Evolutionary conservation across 495 filamentous ascomycete species (phyloP), one percentile per base, ranked within the genome.

Genomic region (Penicillium mononematosum): DNA sequence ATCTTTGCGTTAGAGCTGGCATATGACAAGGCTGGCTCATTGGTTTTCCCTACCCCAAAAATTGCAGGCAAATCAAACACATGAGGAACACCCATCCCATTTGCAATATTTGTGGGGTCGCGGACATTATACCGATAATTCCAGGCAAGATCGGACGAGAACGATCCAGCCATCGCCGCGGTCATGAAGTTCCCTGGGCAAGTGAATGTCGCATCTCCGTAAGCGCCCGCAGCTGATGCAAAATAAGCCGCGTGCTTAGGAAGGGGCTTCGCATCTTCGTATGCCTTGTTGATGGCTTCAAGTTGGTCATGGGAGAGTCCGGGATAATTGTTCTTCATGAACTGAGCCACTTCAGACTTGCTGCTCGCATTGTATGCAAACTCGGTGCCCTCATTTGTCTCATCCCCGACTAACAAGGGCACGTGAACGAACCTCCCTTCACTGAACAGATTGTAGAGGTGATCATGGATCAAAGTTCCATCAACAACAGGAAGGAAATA

Each of bases 151-250:
- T 62, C 29, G 1, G 65, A 57, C 2, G 64, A 66, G 55, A 78
- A 64, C 2, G 69, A 66, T 5, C 66, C 65, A 20, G 74, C 76
- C 61, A 83, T 69, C 54, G 66, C 78, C 19, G 83, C 65, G 2
- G 67, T 56, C 53, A 74, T 68, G 14, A 58, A 48, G 27, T 68
- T 68, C 0, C 76, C 77, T 0, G 86, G 86, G 56, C 86, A 90
- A 61, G 75, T 84, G 65, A 90, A 89, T 2, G 83, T 79, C 55
- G 85, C 76, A 44, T 90, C 84, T 31, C 85, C 86, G 58, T 87
- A 91, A 2, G 80, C 79, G n/a, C 80, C 74, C 14, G 80, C 75
- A 6, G 79, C 75, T 16, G 83, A 77, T 0, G 78, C 69, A 73
- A 83, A 87, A 64, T 79, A 85, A 44, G 72, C 70, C 8, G 78